A percentile compares a stretch with the other conserved stretches of the same genome.
These are phyloP conservation scores for Crithidia mellificae DNA, from an alignment of 208 protist genomes.

Conservation along the genomic window DNA sequence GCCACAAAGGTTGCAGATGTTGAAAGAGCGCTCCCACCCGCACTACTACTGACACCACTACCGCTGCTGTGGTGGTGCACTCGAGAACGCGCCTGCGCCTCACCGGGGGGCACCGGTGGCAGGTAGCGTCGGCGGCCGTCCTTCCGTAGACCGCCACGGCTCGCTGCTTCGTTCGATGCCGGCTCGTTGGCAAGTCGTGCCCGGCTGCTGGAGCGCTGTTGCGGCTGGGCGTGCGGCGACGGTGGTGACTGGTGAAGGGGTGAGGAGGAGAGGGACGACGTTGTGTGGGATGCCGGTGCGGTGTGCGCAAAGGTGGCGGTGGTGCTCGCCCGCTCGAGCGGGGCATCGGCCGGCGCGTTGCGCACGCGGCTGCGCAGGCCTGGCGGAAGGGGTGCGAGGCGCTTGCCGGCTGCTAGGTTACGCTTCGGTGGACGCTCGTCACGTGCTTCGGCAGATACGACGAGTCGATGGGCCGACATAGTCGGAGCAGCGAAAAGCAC, in stretches of 20 bases:
- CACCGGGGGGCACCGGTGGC: background rate
- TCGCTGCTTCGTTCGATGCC: background rate
- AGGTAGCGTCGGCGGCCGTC: slow-evolving; percentile 3
- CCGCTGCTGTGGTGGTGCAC: background rate
- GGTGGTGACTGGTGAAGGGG: too few relatives aligned
- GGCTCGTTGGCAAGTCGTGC: background rate
- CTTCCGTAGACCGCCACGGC: background rate
- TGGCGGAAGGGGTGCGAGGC: slow-evolving; percentile 21
- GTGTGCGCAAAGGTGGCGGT: background rate
- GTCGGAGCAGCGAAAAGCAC: background rate
- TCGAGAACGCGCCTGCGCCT: background rate
- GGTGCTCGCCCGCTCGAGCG: background rate
- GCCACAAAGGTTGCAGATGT: too few relatives aligned
- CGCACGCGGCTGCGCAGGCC: slow-evolving; percentile 4
- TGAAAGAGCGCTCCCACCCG: too few relatives aligned
- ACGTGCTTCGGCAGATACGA: background rate
- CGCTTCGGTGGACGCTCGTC: background rate
- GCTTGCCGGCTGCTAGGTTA: slow-evolving; percentile 18
- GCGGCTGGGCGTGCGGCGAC: background rate
- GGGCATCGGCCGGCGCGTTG: background rate
- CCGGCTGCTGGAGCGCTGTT: slow-evolving; percentile 9
- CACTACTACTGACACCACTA: too few relatives aligned
- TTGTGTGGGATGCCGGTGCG: too few relatives aligned
- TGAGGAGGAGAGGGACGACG: too few relatives aligned
- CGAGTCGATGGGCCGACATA: slow-evolving; percentile 1